These are phyloP conservation scores for Fusarium mexicanum DNA, from an alignment of 2,329 filamentous ascomycete species.

Conservation along the genomic window DNA sequence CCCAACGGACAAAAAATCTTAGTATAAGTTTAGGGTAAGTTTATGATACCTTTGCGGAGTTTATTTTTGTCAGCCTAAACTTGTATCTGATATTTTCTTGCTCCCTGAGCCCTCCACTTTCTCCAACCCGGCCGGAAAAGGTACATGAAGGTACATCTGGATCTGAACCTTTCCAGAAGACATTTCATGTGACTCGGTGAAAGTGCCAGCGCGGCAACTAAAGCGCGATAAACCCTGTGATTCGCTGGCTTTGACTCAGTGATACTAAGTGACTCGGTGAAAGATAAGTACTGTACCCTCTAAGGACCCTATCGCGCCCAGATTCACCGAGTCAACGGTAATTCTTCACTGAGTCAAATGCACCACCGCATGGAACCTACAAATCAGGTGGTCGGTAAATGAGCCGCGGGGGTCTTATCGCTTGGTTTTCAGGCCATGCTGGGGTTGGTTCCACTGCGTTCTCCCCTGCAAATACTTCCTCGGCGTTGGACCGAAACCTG, in stretches of 20 bases:
- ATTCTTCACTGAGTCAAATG: slow-evolving; percentile 29
- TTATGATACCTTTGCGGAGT: neutral
- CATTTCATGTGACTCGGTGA: slow-evolving; percentile 20
- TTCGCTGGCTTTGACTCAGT: slow-evolving; percentile 29
- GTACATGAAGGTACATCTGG: slow-evolving; percentile 24
- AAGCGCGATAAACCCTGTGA: slow-evolving; percentile 20
- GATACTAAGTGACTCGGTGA: slow-evolving; percentile 34
- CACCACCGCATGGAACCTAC: neutral
- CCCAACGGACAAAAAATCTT: neutral
- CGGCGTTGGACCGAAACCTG: slow-evolving; percentile 24
- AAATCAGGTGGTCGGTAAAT: slow-evolving; percentile 28
- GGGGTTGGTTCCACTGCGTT: slow-evolving; percentile 3
- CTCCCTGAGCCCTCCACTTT: neutral
- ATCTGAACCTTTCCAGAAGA: neutral
- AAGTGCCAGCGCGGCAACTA: slow-evolving; percentile 17
- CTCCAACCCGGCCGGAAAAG: slow-evolving; percentile 26
- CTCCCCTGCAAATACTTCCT: neutral
- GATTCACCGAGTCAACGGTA: slow-evolving; percentile 26
- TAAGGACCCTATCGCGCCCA: neutral
- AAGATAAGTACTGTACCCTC: slow-evolving; percentile 9
- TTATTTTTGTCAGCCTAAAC: neutral
- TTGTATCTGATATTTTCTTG: neutral
- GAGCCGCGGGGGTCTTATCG: slow-evolving; percentile 21
- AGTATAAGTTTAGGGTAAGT: neutral
- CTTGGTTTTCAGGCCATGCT: neutral